Base-by-base conservation (phyloP, 1,139 yeast genomes). In the Scheffersomyces insectosa region DNA sequence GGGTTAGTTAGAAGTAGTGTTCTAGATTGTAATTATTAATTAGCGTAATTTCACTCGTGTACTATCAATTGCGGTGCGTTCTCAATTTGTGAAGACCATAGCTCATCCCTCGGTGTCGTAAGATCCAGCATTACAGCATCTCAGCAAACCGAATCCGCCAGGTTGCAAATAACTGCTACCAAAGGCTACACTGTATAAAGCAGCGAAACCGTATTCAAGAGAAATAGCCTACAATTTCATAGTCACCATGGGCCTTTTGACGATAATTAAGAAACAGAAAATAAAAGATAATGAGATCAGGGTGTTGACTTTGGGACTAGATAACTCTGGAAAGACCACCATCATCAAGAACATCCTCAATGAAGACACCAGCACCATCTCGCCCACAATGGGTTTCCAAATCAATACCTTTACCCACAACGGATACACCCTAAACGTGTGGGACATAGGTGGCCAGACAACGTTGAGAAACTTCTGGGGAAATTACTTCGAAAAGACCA, bases 371-470 rank as follows among this genome's bases (percentile, higher is more conserved):
- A 32, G 51, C 39, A 43, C 56, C 12, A 61, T 72, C 6, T 70
- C 78, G 3, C 82, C 81, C 29, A 82, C 88, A 2, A 68, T 84
- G 72, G 77, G 75, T 43, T 79, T 61, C 65, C 78, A 69, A 66
- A 62, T 82, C 68, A 71, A 69, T 45, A 75, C 80, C 4, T 52
- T 77, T 6, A 44, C 50, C 3, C 58, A 65, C 48, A 47, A 59
- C 3, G 63, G 55, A 25, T 66, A 48, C 50, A 65, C 62, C 33
- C 55, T 71, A 39, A 81, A 82, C 46, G 60, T 83, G 33, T 85
- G 91, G 97, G 97, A 89, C 58, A 82, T 90, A 9, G 97, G 97
- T 2, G 97, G 97, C 0, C 97, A 90, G 60, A 70, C 77, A 11
- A 77, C 88, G 13, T 66, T 89, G 39, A 72, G 97, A 38, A 82